Base-by-base conservation (phyloP, 768 basidiomycete species). In the Tylopilus felleus region DNA sequence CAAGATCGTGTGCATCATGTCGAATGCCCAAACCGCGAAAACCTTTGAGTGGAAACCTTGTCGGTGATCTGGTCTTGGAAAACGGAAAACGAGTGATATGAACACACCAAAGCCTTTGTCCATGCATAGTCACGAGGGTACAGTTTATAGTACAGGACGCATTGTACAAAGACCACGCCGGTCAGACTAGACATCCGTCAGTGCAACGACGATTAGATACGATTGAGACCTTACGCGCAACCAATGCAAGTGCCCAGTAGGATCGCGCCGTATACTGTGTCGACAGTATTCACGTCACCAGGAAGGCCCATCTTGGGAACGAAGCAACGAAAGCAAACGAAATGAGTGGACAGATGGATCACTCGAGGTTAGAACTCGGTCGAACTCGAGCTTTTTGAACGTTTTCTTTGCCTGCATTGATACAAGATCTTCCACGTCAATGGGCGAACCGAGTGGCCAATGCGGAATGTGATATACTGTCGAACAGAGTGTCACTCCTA, bases 91-190 rank as follows among this genome's bases (percentile, higher is more conserved):
- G 13, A 39, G 39, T 1, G 5, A 28, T 7, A 17, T 17, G 5
- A 9, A 49, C 63, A 5, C 12, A 71, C 68, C 65, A 69, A 53
- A 25, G 52, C 9, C 48, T 69, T 69, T 7, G 64, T 70, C 57
- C 57, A 55, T 0, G 21, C 21, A 35, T 40, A 60, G 39, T 69
- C 68, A 4, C 56, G 52, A 5, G 68, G 69, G 49, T 69, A 69
- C 36, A 71, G 53, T 39, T 67, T 69, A 45, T 50, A 71, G 43
- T 69, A 69, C 31, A 69, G 22, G 21, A 69, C 14, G 28, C 46
- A 60, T 61, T 69, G 68, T 3, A 69, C 68, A 9, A 71, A 58
- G 42, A 69, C 69, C 21, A 69, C 40, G 19, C 68, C 68, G 8
- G 69, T 69, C 13, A 69, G 57, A 38, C 68, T 69, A 27, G 7